Conservation (phyloP, 257 asterid genomes). For the Solanum gracilifrons region DNA sequence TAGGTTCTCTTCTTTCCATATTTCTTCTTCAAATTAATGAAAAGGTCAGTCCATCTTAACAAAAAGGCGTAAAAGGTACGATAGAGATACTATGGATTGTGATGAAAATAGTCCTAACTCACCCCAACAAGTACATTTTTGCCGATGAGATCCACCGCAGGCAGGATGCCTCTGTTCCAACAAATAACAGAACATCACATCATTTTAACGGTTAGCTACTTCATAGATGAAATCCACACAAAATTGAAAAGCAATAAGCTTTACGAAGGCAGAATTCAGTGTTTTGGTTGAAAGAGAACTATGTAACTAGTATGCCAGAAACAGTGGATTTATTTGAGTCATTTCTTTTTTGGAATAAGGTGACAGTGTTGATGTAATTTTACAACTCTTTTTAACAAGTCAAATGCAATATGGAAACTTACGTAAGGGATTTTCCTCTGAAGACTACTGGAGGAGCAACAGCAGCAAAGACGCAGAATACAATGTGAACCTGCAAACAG, state of each 20-base stretch:
- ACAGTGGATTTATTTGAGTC: background rate
- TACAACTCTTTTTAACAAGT: background rate
- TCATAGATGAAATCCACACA: background rate
- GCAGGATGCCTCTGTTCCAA: slow-evolving; percentile 78
- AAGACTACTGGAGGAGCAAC: slow-evolving; percentile 97
- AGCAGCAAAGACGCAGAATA: slow-evolving; percentile 80
- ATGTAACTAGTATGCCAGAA: background rate
- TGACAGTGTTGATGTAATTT: background rate
- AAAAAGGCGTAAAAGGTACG: background rate
- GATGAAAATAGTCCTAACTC: slow-evolving; percentile 12
- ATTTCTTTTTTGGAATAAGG: no score
- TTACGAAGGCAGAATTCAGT: background rate
- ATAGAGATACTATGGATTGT: background rate
- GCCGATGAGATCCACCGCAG: slow-evolving; percentile 87
- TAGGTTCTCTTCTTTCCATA: background rate
- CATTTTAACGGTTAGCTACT: background rate
- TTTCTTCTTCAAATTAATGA: background rate
- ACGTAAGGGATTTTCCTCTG: slow-evolving; percentile 94
- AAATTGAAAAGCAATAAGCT: background rate
- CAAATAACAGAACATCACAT: slow-evolving; percentile 3
- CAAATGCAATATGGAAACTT: slow-evolving; percentile 17
- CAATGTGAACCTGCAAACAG: slow-evolving; percentile 72
- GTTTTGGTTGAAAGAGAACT: background rate
- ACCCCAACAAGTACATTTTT: slow-evolving; percentile 78
- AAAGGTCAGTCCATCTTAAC: background rate